Percentiles rank a stretch among this genome's conserved stretches.
phyloP scores from a whole-genome alignment of 2,329 filamentous ascomycete species.

The Pyrenophora seminiperda region DNA sequence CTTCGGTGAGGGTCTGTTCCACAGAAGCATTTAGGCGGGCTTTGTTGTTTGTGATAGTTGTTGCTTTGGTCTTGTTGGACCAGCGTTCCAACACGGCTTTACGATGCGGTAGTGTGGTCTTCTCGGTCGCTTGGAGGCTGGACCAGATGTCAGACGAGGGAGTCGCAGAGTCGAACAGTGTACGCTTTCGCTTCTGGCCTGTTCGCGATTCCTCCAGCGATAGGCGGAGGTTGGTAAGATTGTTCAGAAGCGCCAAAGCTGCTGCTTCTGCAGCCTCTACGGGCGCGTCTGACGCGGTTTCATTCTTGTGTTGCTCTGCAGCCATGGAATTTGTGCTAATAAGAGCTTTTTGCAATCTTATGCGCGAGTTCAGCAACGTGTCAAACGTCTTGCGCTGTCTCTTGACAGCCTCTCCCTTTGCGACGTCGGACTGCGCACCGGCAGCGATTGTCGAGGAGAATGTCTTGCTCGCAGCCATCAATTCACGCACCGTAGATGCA shows the following conservation, averaged over 20 bases:
- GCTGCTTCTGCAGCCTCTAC: conserved; percentile 83
- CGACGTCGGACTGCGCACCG: conserved; percentile 75
- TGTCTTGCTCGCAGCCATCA: conserved; percentile 70
- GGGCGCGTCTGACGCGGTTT: conserved; percentile 53
- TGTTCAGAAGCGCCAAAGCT: conserved; percentile 82
- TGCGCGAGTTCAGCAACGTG: conserved; percentile 83
- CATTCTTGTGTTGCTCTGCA: conserved; percentile 28
- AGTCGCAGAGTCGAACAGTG: conserved; percentile 59
- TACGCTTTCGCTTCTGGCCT: conserved; percentile 65
- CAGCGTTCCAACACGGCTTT: conserved; percentile 83
- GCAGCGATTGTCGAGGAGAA: conserved; percentile 68
- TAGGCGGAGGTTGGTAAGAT: conserved; percentile 71
- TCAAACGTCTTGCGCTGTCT: conserved; percentile 86
- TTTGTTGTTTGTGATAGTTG: conserved; percentile 58
- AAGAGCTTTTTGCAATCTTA: conserved; percentile 90
- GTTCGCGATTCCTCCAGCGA: conserved; percentile 60
- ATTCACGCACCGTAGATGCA: conserved; percentile 65
- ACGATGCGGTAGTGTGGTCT: conserved; percentile 63
- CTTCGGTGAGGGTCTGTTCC: conserved; percentile 68
- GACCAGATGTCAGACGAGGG: conserved; percentile 72
- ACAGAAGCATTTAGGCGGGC: conserved; percentile 64
- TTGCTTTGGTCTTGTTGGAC: conserved; percentile 76
- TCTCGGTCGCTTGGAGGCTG: conserved; percentile 70
- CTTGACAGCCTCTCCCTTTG: conserved; percentile 86
- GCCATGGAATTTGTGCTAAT: conserved; percentile 73